These are phyloP conservation scores for Exophiala spinifera DNA, from an alignment of 2,329 filamentous ascomycete species.

Conservation along the genomic window DNA sequence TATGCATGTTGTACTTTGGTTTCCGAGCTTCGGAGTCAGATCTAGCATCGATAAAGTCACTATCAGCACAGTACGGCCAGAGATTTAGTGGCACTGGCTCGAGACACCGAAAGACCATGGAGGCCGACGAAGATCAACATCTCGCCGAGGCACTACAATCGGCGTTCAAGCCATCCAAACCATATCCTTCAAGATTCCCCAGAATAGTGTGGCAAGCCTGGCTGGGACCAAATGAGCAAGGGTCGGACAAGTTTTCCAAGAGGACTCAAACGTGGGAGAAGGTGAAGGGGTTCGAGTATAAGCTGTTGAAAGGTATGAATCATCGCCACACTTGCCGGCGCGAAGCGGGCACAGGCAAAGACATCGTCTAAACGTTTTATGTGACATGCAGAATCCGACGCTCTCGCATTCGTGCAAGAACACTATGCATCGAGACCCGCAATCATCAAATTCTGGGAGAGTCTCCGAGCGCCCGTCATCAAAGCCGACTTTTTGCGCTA, in stretches of 20 bases:
- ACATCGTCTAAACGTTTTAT: not conserved
- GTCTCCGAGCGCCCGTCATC: conserved; percentile 64
- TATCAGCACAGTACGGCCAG: not conserved
- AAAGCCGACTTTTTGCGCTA: conserved; percentile 77
- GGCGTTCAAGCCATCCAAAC: not conserved
- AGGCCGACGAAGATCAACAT: conserved; percentile 1
- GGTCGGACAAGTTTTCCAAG: conserved; percentile 4
- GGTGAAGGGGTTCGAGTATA: conserved; percentile 12
- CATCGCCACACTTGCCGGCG: too few species aligned
- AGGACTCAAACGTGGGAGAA: conserved; percentile 14
- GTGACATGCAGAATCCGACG: conserved; percentile 54
- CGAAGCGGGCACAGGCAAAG: not conserved
- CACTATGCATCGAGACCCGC: conserved; percentile 66
- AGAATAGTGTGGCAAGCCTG: conserved; percentile 9
- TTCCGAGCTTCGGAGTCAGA: not conserved
- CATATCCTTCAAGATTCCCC: conserved; percentile 8
- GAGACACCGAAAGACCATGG: not conserved
- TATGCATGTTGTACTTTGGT: conserved; percentile 2
- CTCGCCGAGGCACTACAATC: conserved; percentile 3
- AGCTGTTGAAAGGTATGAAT: conserved; percentile 10
- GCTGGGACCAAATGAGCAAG: conserved; percentile 6
- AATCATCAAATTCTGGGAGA: conserved; percentile 59
- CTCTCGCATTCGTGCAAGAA: conserved; percentile 63
- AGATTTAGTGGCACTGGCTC: not conserved
- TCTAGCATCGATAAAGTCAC: not conserved